phyloP scores from a whole-genome alignment of 2,329 filamentous ascomycete species.

The Botrytis elliptica region DNA sequence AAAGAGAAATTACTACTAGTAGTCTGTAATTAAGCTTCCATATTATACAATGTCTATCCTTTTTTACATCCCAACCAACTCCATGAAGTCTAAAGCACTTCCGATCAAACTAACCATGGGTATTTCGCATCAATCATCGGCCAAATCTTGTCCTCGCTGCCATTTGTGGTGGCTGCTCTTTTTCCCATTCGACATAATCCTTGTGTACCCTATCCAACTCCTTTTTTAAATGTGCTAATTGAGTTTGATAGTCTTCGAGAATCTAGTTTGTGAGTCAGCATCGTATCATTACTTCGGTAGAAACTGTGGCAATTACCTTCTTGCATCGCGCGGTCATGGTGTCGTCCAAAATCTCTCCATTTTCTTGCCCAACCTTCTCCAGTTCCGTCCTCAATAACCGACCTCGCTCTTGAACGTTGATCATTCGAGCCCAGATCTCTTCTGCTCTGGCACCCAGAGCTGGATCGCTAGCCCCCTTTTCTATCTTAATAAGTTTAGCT shows the following conservation, averaged over 20 bases:
- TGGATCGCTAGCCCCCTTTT: conserved; percentile 71
- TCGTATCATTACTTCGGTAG: not conserved
- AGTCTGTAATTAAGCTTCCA: conserved; percentile 13
- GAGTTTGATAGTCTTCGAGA: conserved; percentile 77
- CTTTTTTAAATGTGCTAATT: conserved; percentile 72
- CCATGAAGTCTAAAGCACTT: conserved; percentile 19
- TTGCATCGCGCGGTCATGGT: conserved; percentile 71
- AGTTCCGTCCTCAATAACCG: conserved; percentile 72
- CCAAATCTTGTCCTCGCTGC: conserved; percentile 12
- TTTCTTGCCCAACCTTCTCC: conserved; percentile 60
- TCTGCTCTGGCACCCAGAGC: conserved; percentile 73
- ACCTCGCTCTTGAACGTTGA: conserved; percentile 70
- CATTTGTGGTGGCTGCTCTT: conserved; percentile 35
- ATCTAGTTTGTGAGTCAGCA: conserved; percentile 51
- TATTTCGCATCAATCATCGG: conserved; percentile 22
- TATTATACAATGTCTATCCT: conserved; percentile 21
- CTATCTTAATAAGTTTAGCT: conserved; percentile 66
- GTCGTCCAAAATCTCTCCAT: conserved; percentile 61
- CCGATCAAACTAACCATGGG: conserved; percentile 19
- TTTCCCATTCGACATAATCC: conserved; percentile 54
- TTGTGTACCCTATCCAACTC: conserved; percentile 54
- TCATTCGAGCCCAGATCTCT: conserved; percentile 81
- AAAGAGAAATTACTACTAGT: conserved; percentile 9
- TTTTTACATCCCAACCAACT: conserved; percentile 20
- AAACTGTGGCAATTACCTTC: conserved; percentile 55